Base-by-base conservation (phyloP, 169 alveolate species). In the Plasmodium gaboni region DNA sequence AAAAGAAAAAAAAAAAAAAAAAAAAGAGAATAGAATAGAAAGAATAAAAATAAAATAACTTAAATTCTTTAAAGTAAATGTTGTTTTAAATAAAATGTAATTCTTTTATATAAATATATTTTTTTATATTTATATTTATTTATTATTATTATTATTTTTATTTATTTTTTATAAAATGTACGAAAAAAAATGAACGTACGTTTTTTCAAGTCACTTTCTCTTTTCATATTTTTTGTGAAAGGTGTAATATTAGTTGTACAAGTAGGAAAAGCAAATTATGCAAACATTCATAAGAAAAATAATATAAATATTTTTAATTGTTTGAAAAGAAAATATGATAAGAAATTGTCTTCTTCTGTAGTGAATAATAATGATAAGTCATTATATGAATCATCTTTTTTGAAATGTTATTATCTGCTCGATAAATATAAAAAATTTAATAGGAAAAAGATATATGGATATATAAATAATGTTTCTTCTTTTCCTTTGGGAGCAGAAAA, bases 131-230 rank as follows among this genome's bases (percentile, higher is more conserved):
- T 32, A 4, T 26, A 26, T 26, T 26, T 26, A 26, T 26, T 26
- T 26, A 26, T 26, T 19, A 19, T 19, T 19, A 19, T 19, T 19
- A 19, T 26, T 26, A 32, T 32, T 38, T 32, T 38, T 5, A 5
- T 38, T 38, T 6, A 38, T 38, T 38, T 38, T 38, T 38, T 5
- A 5, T 38, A 69, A 17, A 69, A 44, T 46, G 46, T 17, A 46
- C 8, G 17, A 17, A 19, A 50, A 44, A 69, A 69, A 69, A 69
- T 69, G 78, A 69, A 69, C n/a, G 19, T 17, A 17, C 24, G 44
- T 5, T 38, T 69, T 44, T 15, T 50, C 32, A 69, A 69, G 42
- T 46, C 61, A 12, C 19, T 69, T 22, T 13, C 63, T 46, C 28
- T 69, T 15, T 44, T 22, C 32, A 17, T 69, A 44, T 19, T 69